Percentiles rank a stretch among this genome's conserved stretches.
These are phyloP conservation scores for Pleurotus sapidus DNA, from an alignment of 768 basidiomycete genomes.

Conservation along the genomic window DNA sequence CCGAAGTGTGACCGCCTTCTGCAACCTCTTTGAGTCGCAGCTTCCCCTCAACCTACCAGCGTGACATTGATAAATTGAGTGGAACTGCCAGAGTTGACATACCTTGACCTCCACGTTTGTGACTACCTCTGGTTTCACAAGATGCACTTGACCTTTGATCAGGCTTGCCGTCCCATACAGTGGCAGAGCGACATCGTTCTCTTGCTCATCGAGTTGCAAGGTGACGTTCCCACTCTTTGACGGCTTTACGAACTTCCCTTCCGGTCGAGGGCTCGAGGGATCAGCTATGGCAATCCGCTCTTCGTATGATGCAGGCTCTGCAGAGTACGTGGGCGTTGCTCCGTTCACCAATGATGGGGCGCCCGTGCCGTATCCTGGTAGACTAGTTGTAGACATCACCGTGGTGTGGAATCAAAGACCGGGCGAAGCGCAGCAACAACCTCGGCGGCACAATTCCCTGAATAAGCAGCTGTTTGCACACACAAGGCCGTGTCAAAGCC, in stretches of 20 bases:
- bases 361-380: conserved; percentile 41
- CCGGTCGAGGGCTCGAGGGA: conserved; percentile 33
- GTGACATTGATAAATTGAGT: conserved; percentile 1
- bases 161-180: conserved; percentile 50
- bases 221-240: conserved; percentile 50
- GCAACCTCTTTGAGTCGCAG: conserved; percentile 60
- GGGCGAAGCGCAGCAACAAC: too few species aligned
- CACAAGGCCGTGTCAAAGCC: background rate
- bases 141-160: conserved; percentile 55
- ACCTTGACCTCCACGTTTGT: conserved; percentile 58
- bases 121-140: conserved; percentile 53
- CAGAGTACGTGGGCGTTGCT: conserved; percentile 48
- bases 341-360: conserved; percentile 29
- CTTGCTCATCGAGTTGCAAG: conserved; percentile 54
- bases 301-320: conserved; percentile 50
- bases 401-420: too few species aligned
- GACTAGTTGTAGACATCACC: conserved; percentile 52
- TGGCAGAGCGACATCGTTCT: conserved; percentile 48
- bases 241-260: conserved; percentile 55
- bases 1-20: conserved; percentile 57
- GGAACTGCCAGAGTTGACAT: too few species aligned
- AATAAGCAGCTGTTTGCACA: too few species aligned
- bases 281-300: conserved; percentile 36
- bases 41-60: conserved; percentile 55
- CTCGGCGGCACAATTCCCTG: background rate